Percentiles rank a stretch among this genome's conserved stretches.
Conservation (phyloP, 345 rosid species). For the Geranium brycei region DNA sequence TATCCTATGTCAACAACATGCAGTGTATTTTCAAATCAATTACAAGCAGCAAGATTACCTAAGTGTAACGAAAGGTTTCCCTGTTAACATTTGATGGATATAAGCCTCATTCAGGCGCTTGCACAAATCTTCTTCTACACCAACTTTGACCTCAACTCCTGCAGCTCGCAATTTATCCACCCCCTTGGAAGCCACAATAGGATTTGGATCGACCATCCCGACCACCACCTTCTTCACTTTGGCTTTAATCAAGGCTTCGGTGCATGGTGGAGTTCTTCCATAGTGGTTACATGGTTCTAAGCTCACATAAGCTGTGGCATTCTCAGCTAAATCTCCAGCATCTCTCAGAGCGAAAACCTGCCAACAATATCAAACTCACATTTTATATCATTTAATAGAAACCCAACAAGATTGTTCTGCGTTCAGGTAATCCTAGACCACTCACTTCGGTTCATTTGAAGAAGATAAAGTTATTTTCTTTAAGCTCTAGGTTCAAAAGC, state of each 20-base stretch:
- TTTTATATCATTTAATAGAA: too few relatives aligned
- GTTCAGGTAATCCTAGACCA: not conserved
- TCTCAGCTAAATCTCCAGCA: constrained; percentile 68
- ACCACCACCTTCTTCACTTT: constrained; percentile 66
- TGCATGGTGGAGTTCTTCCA: constrained; percentile 90
- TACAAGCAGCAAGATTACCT: constrained; percentile 31
- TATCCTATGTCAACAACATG: too few relatives aligned
- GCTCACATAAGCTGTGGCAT: constrained; percentile 78
- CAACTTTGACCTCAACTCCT: constrained; percentile 53
- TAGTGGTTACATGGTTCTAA: constrained; percentile 86
- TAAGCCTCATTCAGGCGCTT: constrained; percentile 66
- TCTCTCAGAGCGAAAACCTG: constrained; percentile 83
- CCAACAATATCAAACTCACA: not conserved
- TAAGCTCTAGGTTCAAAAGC: too few relatives aligned
- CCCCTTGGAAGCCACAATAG: constrained; percentile 75
- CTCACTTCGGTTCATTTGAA: not conserved
- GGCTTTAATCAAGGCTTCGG: constrained; percentile 74
- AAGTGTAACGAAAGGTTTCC: constrained; percentile 56
- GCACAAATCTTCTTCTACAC: constrained; percentile 70
- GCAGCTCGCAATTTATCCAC: constrained; percentile 43
- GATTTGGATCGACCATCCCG: constrained; percentile 87
- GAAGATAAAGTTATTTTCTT: too few relatives aligned
- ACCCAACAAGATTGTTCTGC: not conserved
- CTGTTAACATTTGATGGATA: constrained; percentile 52
- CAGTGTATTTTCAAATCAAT: too few relatives aligned